These are phyloP conservation scores for Cercospora zeae-maydis DNA, from an alignment of 2,329 filamentous ascomycete genomes.

Conservation along the genomic window DNA sequence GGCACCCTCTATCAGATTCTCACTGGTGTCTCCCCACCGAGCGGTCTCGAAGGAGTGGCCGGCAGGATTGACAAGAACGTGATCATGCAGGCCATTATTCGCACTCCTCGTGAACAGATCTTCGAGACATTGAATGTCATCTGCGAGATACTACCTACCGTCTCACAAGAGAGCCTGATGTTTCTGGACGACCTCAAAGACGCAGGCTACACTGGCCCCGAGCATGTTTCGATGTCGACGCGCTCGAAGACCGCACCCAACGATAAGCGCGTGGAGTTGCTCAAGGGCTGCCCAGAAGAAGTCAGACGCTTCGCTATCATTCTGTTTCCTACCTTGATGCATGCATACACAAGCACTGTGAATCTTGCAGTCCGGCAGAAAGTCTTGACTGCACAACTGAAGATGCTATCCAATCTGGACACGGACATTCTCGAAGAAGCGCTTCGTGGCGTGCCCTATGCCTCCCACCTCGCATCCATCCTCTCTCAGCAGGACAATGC, in stretches of 20 bases:
- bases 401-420: slow-evolving; percentile 97
- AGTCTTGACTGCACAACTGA: slow-evolving; percentile 89
- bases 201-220: slow-evolving; percentile 48
- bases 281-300: slow-evolving; percentile 79
- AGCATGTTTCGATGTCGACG: slow-evolving; percentile 43
- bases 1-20: slow-evolving; percentile 97
- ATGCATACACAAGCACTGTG: slow-evolving; percentile 96
- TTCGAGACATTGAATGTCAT: slow-evolving; percentile 97
- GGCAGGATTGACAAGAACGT: slow-evolving; percentile 92
- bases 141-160: slow-evolving; percentile 81
- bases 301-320: slow-evolving; percentile 91
- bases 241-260: slow-evolving; percentile 58
- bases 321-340: slow-evolving; percentile 87
- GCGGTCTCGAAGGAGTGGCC: slow-evolving; percentile 69
- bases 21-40: slow-evolving; percentile 88
- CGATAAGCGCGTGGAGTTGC: slow-evolving; percentile 75
- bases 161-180: slow-evolving; percentile 57
- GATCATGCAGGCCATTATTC: slow-evolving; percentile 97
- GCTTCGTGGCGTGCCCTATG: slow-evolving; percentile 82
- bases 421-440: slow-evolving; percentile 79
- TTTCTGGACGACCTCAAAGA: slow-evolving; percentile 51
- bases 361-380: slow-evolving; percentile 93
- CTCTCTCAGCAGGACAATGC: slow-evolving; percentile 92
- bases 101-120: slow-evolving; percentile 90
- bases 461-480: slow-evolving; percentile 92